phyloP scores from a whole-genome alignment of 352 stramenopile species.

The Globisporangium echinulatum region DNA sequence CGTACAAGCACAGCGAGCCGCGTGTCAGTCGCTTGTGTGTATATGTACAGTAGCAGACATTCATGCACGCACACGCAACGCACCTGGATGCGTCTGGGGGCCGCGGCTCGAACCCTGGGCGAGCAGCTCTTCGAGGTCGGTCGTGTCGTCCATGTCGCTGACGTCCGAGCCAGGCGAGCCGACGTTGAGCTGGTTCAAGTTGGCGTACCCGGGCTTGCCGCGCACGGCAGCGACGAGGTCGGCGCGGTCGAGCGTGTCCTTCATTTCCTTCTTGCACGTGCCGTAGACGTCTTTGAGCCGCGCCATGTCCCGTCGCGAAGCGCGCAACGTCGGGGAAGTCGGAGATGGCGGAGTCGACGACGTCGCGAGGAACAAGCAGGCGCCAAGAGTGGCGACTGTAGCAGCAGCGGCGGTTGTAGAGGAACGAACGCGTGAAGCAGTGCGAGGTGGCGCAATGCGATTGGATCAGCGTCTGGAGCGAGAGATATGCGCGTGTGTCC shows the following conservation, averaged over 20 bases:
- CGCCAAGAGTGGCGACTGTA: too few relatives aligned
- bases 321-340: constrained; percentile 2
- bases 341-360: not conserved
- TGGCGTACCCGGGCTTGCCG: constrained; percentile 72
- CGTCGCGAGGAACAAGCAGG: not conserved
- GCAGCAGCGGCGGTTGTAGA: too few relatives aligned
- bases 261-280: constrained; percentile 77
- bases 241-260: constrained; percentile 51
- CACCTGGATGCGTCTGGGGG: constrained; percentile 65
- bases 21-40: not conserved
- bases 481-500: too few relatives aligned
- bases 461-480: too few relatives aligned
- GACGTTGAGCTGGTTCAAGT: constrained; percentile 78
- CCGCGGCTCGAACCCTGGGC: constrained; percentile 65
- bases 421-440: too few relatives aligned
- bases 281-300: constrained; percentile 76
- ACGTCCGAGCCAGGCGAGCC: constrained; percentile 68
- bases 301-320: constrained; percentile 25
- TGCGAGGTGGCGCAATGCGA: too few relatives aligned
- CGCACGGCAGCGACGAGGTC: constrained; percentile 69
- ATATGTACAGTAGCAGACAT: not conserved
- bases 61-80: not conserved
- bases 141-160: constrained; percentile 75
- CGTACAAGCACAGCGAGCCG: not conserved
- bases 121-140: constrained; percentile 73